phyloP scores from a whole-genome alignment of 768 basidiomycete species.

The Mycena metata region DNA sequence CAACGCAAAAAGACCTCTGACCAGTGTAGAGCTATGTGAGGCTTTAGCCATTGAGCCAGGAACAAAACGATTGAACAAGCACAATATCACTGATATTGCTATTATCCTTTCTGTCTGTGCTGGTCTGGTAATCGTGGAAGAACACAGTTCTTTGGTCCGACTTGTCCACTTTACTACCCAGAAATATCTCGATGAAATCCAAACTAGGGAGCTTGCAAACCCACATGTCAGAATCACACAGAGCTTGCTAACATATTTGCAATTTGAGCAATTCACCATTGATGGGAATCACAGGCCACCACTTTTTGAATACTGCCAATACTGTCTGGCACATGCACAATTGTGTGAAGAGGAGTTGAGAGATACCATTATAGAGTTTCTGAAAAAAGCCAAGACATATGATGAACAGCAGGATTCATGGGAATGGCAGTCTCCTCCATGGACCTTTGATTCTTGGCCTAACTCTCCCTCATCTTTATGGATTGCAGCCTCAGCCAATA shows the following conservation, averaged over 20 bases:
- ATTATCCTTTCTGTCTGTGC: conserved; percentile 10
- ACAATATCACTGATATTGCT: background rate
- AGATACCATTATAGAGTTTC: no score
- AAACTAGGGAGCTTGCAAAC: background rate
- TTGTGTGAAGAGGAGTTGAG: no score
- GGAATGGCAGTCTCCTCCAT: no score
- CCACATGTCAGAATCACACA: conserved; percentile 7
- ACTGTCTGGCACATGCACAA: no score
- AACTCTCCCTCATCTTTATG: no score
- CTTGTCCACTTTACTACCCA: conserved; percentile 18
- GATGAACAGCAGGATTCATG: no score
- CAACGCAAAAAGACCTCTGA: conserved; percentile 2
- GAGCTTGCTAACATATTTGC: conserved; percentile 2
- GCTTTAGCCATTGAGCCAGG: background rate
- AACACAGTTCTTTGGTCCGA: background rate
- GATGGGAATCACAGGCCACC: background rate
- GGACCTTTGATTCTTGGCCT: no score
- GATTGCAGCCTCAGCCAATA: no score
- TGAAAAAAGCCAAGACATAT: no score
- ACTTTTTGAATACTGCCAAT: background rate
- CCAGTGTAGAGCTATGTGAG: background rate
- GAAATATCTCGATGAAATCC: conserved; percentile 1
- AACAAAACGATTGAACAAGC: background rate
- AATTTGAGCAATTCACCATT: background rate
- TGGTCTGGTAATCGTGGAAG: background rate